Base-by-base conservation (phyloP, 2,329 filamentous ascomycete genomes). In the Ustilaginoidea virens region DNA sequence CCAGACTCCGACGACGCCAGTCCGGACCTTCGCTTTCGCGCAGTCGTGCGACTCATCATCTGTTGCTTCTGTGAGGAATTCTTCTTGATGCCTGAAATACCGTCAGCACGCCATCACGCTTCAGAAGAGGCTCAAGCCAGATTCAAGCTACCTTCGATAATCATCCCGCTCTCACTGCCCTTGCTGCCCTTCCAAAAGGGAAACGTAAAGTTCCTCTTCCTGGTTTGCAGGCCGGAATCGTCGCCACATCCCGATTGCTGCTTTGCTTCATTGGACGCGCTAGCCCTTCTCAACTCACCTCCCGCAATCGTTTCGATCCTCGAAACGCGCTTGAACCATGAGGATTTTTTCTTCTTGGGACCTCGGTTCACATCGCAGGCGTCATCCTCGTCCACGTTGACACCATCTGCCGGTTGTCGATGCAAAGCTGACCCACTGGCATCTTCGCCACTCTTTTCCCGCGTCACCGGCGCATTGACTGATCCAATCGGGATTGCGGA, bases 111-210 rank as follows among this genome's bases (percentile, higher is more conserved):
- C 13, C 4, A 22, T 27, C 14, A 7, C 17, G 4, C 14, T 19
- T 14, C 17, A 17, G 13, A 20, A 16, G 9, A 14, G 9, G 4
- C 7, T n/a, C n/a, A n/a, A n/a, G n/a, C n/a, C n/a, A n/a, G n/a
- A n/a, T n/a, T n/a, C n/a, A n/a, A n/a, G n/a, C n/a, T 51, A 61
- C 63, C 58, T 33, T 48, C 55, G 31, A 62, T 49, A 2, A 56
- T 60, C 53, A 63, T 57, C 27, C 55, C 50, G 4, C 51, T 42
- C 17, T 60, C 51, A 39, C 57, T 61, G 16, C 38, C 48, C 26
- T 59, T 66, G 29, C 47, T 55, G 17, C 47, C 55, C 43, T 66
- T 69, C 66, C 65, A 73, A 36, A 72, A 72, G 5, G 61, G 52
- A 11, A 71, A 57, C 17, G 52, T 55, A 35, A 72, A 69, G 7